Base-by-base conservation (phyloP, 2,329 filamentous ascomycete species). In the Aspergillus ochraceoroseus region DNA sequence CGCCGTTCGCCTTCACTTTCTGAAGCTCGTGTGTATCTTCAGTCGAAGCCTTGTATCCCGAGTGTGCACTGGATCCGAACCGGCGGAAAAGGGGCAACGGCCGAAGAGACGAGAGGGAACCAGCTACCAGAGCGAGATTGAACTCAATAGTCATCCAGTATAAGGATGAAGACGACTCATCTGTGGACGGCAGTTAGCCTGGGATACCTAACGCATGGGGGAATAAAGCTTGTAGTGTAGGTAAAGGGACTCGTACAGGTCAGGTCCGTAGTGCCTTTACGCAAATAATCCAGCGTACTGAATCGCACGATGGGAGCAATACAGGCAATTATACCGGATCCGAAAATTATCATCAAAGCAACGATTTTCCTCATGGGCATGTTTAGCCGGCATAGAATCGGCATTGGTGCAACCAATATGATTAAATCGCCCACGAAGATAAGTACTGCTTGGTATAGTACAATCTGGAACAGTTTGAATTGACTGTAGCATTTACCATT, bases 71-170 rank as follows among this genome's bases (percentile, higher is more conserved):
- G 2, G 30, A 32, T 20, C 30, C 30, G 30, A 32, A 32, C 15
- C 18, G 14, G 4, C 11, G 30, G 15, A 32, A 32, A 2, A 32
- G 9, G 2, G 30, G 5, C 1, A 32, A n/a, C 17, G 30, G 30
- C 30, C 18, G 14, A 11, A 35, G 4, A 3, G 32, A 35, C 12
- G 20, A 17, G 5, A 35, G 32, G 3, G 32, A 35, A 11, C 32
- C 32, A 12, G 32, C 35, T 9, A 51, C 40, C 6, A 54, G 49
- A 7, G 38, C 51, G 1, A 54, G 32, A 7, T 48, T 48, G 42
- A 55, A 55, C 18, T 55, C 52, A 6, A 52, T 38, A 5, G 42
- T 40, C 52, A 55, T 53, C 45, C 47, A 52, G 41, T 50, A 50
- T 3, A 53, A 33, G 3, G 52, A 48, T 1, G 39, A 37, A 20